These are phyloP conservation scores for Anastatica hierochuntica DNA, from an alignment of 345 rosid species.

Conservation along the genomic window DNA sequence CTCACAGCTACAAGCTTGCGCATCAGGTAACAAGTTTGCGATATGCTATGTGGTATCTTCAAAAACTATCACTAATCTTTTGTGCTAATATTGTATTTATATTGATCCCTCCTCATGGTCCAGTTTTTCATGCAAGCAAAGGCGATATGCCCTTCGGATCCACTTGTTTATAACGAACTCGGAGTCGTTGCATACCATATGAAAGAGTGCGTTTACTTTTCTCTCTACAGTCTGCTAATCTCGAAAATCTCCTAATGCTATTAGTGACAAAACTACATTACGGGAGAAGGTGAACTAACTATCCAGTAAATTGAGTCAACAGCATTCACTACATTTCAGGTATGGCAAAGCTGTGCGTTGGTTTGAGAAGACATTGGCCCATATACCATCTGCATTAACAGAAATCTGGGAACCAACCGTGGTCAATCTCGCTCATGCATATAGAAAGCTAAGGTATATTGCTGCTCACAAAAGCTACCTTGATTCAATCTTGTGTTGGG, in stretches of 20 bases:
- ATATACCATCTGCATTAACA: constrained; percentile 56
- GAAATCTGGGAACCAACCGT: constrained; percentile 88
- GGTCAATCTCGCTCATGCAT: constrained; percentile 84
- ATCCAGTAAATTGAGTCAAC: too few species aligned
- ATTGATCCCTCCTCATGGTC: constrained; percentile 1
- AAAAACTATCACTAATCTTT: not conserved
- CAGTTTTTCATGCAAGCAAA: constrained; percentile 97
- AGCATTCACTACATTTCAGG: constrained; percentile 40
- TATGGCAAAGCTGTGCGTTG: constrained; percentile 73
- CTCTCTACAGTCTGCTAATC: constrained; percentile 7
- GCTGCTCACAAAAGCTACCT: not conserved
- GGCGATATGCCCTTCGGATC: constrained; percentile 82
- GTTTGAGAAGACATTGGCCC: constrained; percentile 82
- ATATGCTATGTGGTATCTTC: not conserved
- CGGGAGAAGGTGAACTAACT: too few species aligned
- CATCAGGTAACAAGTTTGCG: constrained; percentile 65
- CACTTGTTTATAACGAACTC: constrained; percentile 89
- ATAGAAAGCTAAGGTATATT: constrained; percentile 70
- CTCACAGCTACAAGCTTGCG: constrained; percentile 92
- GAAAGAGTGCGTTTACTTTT: constrained; percentile 74
- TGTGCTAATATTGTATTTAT: constrained; percentile 1
- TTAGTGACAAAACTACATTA: too few species aligned
- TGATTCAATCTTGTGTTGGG: too few species aligned
- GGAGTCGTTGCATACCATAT: constrained; percentile 94
- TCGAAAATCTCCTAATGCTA: too few species aligned